Evolutionary conservation across 73 alveolate species (phyloP).

Genomic region (Tetrahymena thermophila): DNA sequence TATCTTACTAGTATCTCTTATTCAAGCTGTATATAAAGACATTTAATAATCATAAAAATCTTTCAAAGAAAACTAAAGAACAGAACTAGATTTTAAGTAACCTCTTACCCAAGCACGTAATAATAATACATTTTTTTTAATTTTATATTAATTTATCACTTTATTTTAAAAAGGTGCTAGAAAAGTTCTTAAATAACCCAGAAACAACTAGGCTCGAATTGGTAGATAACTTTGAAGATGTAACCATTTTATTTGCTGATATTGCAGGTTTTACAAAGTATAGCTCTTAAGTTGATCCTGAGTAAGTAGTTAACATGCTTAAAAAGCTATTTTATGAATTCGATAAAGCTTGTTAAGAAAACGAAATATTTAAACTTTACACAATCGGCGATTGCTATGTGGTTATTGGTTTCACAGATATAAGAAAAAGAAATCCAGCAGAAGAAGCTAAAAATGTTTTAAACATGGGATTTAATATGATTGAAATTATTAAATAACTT

Average conservation of each 20-base stretch:
- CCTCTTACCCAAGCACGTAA: neutral
- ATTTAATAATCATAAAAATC: neutral
- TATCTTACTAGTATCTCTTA: neutral
- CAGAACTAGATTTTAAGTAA: neutral
- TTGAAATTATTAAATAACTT: conserved; percentile 62
- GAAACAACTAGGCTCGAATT: conserved; percentile 5
- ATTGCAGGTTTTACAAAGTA: conserved; percentile 42
- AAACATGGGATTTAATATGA: conserved; percentile 75
- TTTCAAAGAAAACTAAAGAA: neutral
- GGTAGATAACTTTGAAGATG: conserved; percentile 46
- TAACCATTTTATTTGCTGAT: conserved; percentile 40
- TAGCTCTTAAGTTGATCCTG: conserved; percentile 16
- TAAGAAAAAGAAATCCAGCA: conserved; percentile 38
- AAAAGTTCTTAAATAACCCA: neutral
- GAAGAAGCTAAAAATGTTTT: conserved; percentile 65
- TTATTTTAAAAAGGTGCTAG: neutral
- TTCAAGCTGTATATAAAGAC: neutral
- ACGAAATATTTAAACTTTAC: conserved; percentile 25
- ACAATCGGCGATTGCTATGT: conserved; percentile 54
- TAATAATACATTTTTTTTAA: neutral
- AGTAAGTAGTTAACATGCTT: conserved; percentile 37
- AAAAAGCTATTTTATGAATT: conserved; percentile 30
- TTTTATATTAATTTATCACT: neutral
- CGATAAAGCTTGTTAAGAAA: conserved; percentile 25
- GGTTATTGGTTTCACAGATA: conserved; percentile 48